Percentiles rank a stretch among this genome's conserved stretches.
Conservation (phyloP, 2,329 filamentous ascomycete species). For the Cladophialophora yegresii region DNA sequence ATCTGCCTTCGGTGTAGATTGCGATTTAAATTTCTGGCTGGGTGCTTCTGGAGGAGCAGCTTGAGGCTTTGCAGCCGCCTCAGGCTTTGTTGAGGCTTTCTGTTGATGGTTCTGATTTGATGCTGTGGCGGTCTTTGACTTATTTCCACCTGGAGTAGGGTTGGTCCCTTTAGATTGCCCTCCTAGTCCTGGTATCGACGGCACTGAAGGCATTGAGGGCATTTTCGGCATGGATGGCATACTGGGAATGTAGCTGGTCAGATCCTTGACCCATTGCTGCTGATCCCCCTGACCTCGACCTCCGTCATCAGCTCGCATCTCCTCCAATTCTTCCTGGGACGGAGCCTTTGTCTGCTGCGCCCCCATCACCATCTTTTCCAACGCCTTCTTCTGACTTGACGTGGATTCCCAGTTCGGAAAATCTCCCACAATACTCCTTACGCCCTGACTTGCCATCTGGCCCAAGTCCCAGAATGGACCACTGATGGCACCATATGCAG, state of each 20-base stretch:
- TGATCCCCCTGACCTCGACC: constrained; percentile 16
- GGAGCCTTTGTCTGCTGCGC: constrained; percentile 24
- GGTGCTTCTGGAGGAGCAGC: not conserved
- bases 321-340: constrained; percentile 20
- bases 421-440: constrained; percentile 25
- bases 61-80: constrained; percentile 8
- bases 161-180: constrained; percentile 11
- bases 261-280: constrained; percentile 19
- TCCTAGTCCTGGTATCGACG: constrained; percentile 20
- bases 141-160: not conserved
- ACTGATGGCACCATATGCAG: constrained; percentile 24
- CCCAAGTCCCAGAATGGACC: constrained; percentile 29
- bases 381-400: constrained; percentile 24
- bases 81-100: constrained; percentile 14
- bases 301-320: constrained; percentile 22
- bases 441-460: constrained; percentile 25
- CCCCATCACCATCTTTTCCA: constrained; percentile 27
- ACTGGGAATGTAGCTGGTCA: constrained; percentile 25
- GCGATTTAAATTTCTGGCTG: not conserved
- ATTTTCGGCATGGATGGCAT: constrained; percentile 24
- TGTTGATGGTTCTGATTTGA: constrained; percentile 15
- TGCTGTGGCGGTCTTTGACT: constrained; percentile 4
- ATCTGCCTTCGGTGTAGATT: constrained; percentile 2
- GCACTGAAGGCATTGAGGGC: constrained; percentile 18
- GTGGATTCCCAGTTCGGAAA: constrained; percentile 27